phyloP scores from a whole-genome alignment of 1,139 yeast species.

The Candida sp. region DNA sequence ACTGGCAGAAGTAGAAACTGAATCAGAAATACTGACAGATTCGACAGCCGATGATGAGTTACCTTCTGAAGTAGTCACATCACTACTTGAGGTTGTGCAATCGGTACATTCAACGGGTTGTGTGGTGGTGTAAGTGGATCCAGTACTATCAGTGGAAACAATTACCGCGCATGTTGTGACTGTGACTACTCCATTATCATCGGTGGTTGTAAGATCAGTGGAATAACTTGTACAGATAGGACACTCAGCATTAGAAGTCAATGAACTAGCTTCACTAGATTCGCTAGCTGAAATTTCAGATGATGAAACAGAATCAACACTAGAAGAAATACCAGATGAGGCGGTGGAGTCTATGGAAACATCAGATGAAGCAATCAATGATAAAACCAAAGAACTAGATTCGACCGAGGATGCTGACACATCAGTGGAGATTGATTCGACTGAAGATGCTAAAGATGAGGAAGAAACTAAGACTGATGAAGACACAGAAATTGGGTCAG shows the following conservation, averaged over 20 bases:
- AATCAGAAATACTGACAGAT: neutral
- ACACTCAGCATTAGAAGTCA: neutral
- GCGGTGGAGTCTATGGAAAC: no score
- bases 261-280: neutral
- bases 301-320: neutral
- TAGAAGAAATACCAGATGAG: no score
- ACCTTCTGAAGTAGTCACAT: neutral
- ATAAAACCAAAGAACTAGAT: neutral
- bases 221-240: neutral
- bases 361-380: neutral
- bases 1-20: neutral
- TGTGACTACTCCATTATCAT: neutral
- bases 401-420: neutral
- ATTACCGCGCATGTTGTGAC: neutral
- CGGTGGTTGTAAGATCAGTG: neutral
- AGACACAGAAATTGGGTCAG: neutral
- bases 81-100: neutral
- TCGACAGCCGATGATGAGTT: neutral
- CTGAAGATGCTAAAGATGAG: neutral
- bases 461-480: neutral
- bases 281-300: neutral
- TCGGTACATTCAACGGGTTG: neutral
- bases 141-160: neutral
- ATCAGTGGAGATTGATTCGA: neutral
- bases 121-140: slow-evolving; percentile 1